Conservation (phyloP, 1,139 yeast species). For the Geotrichum reessii region DNA sequence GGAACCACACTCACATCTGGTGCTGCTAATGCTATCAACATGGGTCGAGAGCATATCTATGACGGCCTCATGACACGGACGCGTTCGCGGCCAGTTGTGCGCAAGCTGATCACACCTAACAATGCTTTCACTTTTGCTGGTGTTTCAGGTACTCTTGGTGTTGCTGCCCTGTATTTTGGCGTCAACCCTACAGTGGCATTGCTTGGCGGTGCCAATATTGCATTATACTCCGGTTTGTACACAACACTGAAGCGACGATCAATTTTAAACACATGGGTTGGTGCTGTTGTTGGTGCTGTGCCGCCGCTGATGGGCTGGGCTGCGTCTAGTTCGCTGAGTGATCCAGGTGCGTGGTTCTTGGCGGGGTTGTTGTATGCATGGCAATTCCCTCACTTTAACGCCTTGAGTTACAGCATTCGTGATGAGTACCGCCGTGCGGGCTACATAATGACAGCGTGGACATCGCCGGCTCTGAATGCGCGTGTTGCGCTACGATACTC, state of each 20-base stretch:
- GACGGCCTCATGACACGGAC: conserved; percentile 89
- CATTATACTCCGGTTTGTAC: conserved; percentile 80
- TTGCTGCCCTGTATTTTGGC: conserved; percentile 62
- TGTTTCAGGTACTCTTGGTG: conserved; percentile 64
- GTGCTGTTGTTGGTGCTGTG: conserved; percentile 95
- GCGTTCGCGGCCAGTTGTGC: conserved; percentile 81
- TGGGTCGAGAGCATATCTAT: conserved; percentile 92
- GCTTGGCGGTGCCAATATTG: conserved; percentile 72
- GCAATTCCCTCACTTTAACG: conserved; percentile 98
- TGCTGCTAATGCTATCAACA: conserved; percentile 92
- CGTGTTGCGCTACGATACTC: conserved; percentile 90
- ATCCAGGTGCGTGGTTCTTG: conserved; percentile 93
- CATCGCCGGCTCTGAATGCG: conserved; percentile 85
- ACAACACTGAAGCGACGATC: conserved; percentile 83
- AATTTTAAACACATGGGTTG: conserved; percentile 94
- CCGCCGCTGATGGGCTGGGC: conserved; percentile 99
- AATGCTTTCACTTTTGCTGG: conserved; percentile 83
- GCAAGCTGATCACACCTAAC: conserved; percentile 66
- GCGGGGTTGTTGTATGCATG: conserved; percentile 90
- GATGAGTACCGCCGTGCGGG: conserved; percentile 90
- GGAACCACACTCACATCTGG: conserved; percentile 91
- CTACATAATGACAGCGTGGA: conserved; percentile 93
- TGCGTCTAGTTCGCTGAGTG: conserved; percentile 68
- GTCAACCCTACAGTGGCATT: conserved; percentile 81
- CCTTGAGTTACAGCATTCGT: conserved; percentile 81